phyloP scores from a whole-genome alignment of 139 green algal genomes.

The Eudorina sp. region DNA sequence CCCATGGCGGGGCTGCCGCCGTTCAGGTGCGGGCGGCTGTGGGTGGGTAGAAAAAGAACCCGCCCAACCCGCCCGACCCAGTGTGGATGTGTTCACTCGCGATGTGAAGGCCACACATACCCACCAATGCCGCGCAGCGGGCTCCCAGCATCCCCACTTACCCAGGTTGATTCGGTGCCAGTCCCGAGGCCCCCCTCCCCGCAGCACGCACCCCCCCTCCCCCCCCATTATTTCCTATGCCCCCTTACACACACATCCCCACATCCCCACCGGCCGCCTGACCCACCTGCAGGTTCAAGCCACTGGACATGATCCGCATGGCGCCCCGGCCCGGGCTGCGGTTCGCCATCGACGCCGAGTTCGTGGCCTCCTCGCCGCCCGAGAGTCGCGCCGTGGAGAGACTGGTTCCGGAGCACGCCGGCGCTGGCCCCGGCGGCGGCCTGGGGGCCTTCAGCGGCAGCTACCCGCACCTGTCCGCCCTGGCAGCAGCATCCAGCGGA shows the following conservation, averaged over 20 bases:
- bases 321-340: slow-evolving; percentile 73
- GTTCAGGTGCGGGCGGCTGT: slow-evolving; percentile 10
- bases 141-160: no score
- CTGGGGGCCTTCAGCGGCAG: not conserved
- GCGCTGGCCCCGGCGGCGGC: not conserved
- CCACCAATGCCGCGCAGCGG: no score
- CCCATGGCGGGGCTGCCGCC: slow-evolving; percentile 13
- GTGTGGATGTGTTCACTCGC: no score
- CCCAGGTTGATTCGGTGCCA: no score
- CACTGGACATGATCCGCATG: slow-evolving; percentile 66
- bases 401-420: not conserved
- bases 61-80: no score
- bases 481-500: not conserved
- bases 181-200: no score
- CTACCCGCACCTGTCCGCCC: not conserved
- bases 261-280: not conserved
- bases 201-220: not conserved
- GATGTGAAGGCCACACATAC: no score
- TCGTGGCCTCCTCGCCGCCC: slow-evolving; percentile 84
- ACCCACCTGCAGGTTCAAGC: slow-evolving; percentile 65
- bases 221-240: not conserved
- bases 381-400: slow-evolving; percentile 40
- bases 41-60: no score
- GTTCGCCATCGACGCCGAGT: slow-evolving; percentile 95
- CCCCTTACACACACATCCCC: no score